phyloP scores from a whole-genome alignment of 2,329 filamentous ascomycete genomes.

The Epichloe amarillans region DNA sequence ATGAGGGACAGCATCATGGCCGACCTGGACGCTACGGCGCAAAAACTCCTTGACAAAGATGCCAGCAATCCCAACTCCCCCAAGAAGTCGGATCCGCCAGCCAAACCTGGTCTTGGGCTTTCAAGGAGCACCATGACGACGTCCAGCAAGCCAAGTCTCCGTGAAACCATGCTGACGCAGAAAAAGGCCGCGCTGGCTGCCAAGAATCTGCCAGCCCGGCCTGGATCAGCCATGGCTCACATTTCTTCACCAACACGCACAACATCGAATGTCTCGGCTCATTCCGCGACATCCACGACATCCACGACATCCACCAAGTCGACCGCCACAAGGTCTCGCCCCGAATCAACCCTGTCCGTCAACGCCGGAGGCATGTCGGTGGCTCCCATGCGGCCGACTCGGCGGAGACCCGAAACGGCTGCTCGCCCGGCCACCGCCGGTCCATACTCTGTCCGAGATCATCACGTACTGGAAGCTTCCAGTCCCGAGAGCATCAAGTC shows the following conservation, averaged over 20 bases:
- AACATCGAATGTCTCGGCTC: conserved; percentile 23
- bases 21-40: conserved; percentile 63
- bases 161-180: conserved; percentile 74
- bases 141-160: conserved; percentile 51
- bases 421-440: conserved; percentile 50
- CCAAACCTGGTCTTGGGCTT: conserved; percentile 44
- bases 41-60: conserved; percentile 70
- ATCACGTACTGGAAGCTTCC: conserved; percentile 20
- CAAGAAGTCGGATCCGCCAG: conserved; percentile 32
- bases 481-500: conserved; percentile 35
- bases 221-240: conserved; percentile 51
- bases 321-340: conserved; percentile 25
- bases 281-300: conserved; percentile 5
- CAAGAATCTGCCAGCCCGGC: conserved; percentile 38
- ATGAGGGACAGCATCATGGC: conserved; percentile 52
- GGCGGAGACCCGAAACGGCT: conserved; percentile 43
- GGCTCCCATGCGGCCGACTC: conserved; percentile 48
- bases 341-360: conserved; percentile 30
- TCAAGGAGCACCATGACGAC: conserved; percentile 49
- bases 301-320: conserved; percentile 17
- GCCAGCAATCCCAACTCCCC: conserved; percentile 65
- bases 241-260: conserved; percentile 37
- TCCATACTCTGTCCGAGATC: conserved; percentile 49
- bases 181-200: conserved; percentile 50
- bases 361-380: conserved; percentile 47